Evolutionary conservation across 2,329 filamentous ascomycete genomes (phyloP), one percentile per base, ranked within the genome.

Genomic region (Trichoderma gracile): DNA sequence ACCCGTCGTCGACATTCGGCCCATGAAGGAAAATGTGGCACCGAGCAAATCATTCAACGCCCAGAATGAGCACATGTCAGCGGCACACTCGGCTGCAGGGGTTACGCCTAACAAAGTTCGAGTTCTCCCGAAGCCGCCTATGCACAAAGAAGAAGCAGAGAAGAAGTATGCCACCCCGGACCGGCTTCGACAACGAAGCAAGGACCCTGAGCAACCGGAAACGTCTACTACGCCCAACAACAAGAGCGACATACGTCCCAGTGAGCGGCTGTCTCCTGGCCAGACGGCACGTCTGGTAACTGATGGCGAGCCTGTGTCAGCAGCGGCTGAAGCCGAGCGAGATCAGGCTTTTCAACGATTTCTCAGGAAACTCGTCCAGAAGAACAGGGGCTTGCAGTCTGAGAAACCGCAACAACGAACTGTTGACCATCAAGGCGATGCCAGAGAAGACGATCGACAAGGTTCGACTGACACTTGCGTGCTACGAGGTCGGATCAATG

Each of bases 311-410:
- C 23, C 33, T 14, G 21, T n/a, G n/a, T n/a, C 3, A 4, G 15
- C 38, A 9, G 17, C 7, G 33, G 9, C n/a, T 15, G 59, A 62
- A 9, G 25, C 19, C 19, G 14, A 56, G 5, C 33, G 33, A 27
- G 65, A 71, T 17, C 63, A 49, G 3, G 74, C 69, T 6, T 76
- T 75, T 46, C 62, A 72, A 40, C 71, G 61, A 23, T 63, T 76
- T 58, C 55, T 76, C 4, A 55, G 70, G 12, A 76, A 69, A 27
- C 70, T 76, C 33, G 46, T 25, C 10, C 45, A 65, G 21, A 63
- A 25, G 17, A 54, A n/a, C 12, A 52, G 21, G 40, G 19, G 17
- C 2, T 10, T 23, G 7, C 59, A 53, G 25, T 30, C 5, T 12
- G 27, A 46, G 10, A 52, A 25, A 2, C 15, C 8, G 3, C 33